phyloP scores from a whole-genome alignment of 1,284 basidiomycete genomes.

The Ceratobasidium sp. region DNA sequence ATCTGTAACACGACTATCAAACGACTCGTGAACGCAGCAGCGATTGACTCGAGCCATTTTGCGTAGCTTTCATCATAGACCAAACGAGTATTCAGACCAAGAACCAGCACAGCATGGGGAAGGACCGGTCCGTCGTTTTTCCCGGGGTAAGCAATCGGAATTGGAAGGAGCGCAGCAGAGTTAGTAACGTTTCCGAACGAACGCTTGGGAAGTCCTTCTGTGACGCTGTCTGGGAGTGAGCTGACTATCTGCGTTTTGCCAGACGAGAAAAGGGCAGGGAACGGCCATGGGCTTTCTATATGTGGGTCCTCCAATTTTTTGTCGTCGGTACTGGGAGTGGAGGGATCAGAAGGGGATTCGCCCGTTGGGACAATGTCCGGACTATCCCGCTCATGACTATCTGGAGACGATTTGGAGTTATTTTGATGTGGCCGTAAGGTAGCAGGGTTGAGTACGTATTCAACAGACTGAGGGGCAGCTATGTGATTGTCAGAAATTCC shows the following conservation, averaged over 20 bases:
- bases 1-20: conserved; percentile 45
- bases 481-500: too few species aligned
- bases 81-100: conserved; percentile 47
- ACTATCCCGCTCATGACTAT: too few species aligned
- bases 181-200: conserved; percentile 21
- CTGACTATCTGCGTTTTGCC: conserved; percentile 27
- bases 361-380: too few species aligned
- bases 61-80: conserved; percentile 49
- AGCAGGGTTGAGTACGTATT: too few species aligned
- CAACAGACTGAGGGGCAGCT: too few species aligned
- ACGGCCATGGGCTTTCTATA: too few species aligned
- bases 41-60: conserved; percentile 46
- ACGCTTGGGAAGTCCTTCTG: conserved; percentile 7
- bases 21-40: conserved; percentile 43
- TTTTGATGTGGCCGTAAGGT: too few species aligned
- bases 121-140: neutral
- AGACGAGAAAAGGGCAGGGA: neutral
- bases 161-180: conserved; percentile 20
- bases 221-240: conserved; percentile 21
- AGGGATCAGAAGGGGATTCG: too few species aligned
- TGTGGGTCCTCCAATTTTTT: too few species aligned
- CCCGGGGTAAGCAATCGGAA: neutral
- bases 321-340: too few species aligned
- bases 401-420: too few species aligned
- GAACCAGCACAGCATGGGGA: conserved; percentile 39